A percentile compares a stretch with the other conserved stretches of the same genome.
These are phyloP conservation scores for Phialocephala sp. DNA, from an alignment of 2,329 filamentous ascomycete species.

Conservation along the genomic window DNA sequence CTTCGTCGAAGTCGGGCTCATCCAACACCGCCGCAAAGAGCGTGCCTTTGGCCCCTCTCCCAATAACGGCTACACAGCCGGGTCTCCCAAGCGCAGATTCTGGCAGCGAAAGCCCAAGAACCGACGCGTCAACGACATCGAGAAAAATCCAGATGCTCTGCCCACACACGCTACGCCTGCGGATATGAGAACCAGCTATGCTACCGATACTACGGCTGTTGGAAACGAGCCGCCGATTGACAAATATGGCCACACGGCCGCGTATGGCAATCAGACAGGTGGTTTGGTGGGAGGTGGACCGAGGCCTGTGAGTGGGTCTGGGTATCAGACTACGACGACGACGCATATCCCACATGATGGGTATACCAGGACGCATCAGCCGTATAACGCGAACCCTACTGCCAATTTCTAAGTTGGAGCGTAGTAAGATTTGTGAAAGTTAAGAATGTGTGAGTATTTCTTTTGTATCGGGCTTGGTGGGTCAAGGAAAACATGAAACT, in stretches of 20 bases:
- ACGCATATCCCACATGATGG: conserved; percentile 20
- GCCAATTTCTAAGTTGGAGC: conserved; percentile 25
- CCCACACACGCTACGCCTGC: conserved; percentile 47
- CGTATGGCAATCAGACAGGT: conserved; percentile 18
- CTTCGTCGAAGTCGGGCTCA: conserved; percentile 69
- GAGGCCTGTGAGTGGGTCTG: background rate
- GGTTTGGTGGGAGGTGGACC: background rate
- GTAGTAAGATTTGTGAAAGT: background rate
- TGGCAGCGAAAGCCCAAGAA: conserved; percentile 39
- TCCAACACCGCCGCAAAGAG: conserved; percentile 74
- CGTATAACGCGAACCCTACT: conserved; percentile 27
- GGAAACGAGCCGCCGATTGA: conserved; percentile 20
- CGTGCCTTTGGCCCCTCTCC: conserved; percentile 73
- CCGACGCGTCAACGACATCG: conserved; percentile 31
- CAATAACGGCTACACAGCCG: conserved; percentile 70
- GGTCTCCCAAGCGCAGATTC: conserved; percentile 50
- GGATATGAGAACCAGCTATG: conserved; percentile 42
- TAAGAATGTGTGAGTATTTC: background rate
- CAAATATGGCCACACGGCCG: conserved; percentile 24
- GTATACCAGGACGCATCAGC: conserved; percentile 21
- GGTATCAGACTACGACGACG: conserved; percentile 23
- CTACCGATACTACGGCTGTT: conserved; percentile 39
- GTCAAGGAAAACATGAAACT: background rate
- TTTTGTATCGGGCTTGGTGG: conserved; percentile 1
- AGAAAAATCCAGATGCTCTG: conserved; percentile 43